Conservation (phyloP, 1,139 yeast species). For the Insectozyma bohioensis region DNA sequence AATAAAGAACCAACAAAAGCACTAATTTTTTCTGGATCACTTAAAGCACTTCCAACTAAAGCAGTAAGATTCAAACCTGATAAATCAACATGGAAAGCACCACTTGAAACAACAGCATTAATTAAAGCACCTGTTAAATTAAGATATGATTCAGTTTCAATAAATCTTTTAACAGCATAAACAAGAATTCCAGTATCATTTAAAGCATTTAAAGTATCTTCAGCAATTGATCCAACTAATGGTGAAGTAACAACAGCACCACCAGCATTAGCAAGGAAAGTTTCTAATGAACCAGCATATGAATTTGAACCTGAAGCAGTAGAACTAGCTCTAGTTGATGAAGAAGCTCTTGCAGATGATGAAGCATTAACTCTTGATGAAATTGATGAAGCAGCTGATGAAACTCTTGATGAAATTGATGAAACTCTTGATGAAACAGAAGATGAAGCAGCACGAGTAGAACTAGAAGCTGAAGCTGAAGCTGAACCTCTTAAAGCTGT, state of each 20-base stretch:
- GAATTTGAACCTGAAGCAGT: constrained; percentile 3
- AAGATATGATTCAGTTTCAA: constrained; percentile 36
- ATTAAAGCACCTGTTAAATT: constrained; percentile 36
- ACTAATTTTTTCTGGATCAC: constrained; percentile 26
- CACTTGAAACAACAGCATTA: constrained; percentile 26
- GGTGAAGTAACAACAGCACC: constrained; percentile 31
- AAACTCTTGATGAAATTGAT: not conserved
- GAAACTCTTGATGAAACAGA: not conserved
- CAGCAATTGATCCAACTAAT: constrained; percentile 25
- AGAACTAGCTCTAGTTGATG: constrained; percentile 1
- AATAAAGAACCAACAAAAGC: constrained; percentile 25
- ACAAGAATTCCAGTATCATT: constrained; percentile 46
- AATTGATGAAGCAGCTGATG: constrained; percentile 2
- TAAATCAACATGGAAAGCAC: constrained; percentile 24
- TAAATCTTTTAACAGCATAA: constrained; percentile 35
- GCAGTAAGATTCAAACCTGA: constrained; percentile 27
- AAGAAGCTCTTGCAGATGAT: not conserved
- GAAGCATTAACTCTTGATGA: not conserved
- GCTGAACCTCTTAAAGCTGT: not conserved
- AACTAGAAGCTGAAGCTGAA: constrained; percentile 3
- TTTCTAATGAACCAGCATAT: constrained; percentile 24
- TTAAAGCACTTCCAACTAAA: constrained; percentile 24
- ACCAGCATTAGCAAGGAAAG: constrained; percentile 31
- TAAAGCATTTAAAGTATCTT: constrained; percentile 34
- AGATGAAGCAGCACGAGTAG: not conserved